Evolutionary conservation across 2,329 filamentous ascomycete genomes (phyloP).

Genomic region (Alternaria gansuensis): DNA sequence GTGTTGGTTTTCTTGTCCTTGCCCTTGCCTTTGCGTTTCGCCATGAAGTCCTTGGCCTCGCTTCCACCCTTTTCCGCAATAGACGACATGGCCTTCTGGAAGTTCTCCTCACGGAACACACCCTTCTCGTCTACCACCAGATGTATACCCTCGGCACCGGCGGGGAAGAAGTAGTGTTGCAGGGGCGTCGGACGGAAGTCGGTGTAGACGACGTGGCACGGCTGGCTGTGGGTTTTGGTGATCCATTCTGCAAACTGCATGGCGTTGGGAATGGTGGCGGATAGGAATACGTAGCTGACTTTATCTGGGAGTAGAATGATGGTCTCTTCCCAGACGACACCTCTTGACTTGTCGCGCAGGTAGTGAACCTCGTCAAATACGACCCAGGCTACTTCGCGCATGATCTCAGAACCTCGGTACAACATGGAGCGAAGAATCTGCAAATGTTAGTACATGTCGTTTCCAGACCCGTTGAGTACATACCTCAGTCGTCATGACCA

Average conservation of each 20-base stretch:
- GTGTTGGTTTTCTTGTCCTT: conserved; percentile 94
- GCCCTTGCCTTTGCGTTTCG: conserved; percentile 83
- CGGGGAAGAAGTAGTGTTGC: conserved; percentile 97
- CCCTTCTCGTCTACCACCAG: conserved; percentile 97
- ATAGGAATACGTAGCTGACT: conserved; percentile 97
- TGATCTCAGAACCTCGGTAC: conserved; percentile 97
- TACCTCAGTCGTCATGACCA: conserved; percentile 96
- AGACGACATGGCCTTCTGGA: conserved; percentile 91
- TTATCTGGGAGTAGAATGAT: conserved; percentile 98
- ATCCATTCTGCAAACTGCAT: conserved; percentile 99
- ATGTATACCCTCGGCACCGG: conserved; percentile 90
- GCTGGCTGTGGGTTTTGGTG: conserved; percentile 95
- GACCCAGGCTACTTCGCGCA: conserved; percentile 99
- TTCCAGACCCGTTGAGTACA: conserved; percentile 6
- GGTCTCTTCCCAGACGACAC: conserved; percentile 99
- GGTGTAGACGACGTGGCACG: conserved; percentile 98
- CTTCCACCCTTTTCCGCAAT: conserved; percentile 89
- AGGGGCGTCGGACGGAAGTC: conserved; percentile 96
- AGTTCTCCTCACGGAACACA: conserved; percentile 95
- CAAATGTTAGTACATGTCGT: conserved; percentile 28
- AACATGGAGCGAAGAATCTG: conserved; percentile 96
- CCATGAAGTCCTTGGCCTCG: conserved; percentile 79
- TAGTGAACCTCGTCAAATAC: conserved; percentile 99
- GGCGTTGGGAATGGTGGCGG: conserved; percentile 96
- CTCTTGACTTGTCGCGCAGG: conserved; percentile 90